These are phyloP conservation scores for Choanephora cucurbitarum DNA, from an alignment of 371 early-diverging fungal genomes.

Conservation along the genomic window DNA sequence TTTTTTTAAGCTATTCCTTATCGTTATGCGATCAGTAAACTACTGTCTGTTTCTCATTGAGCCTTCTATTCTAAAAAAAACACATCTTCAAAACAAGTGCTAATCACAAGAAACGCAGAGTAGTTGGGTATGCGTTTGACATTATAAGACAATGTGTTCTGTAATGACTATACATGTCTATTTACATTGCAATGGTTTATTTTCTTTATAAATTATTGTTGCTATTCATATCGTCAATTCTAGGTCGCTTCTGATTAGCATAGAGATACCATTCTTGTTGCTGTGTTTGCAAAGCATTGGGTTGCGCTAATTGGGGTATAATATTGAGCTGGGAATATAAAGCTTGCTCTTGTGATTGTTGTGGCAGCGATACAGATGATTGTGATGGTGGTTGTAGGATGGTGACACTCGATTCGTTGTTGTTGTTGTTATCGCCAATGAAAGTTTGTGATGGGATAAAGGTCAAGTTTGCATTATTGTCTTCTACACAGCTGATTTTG, in stretches of 20 bases:
- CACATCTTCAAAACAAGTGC: no score
- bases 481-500: conserved; percentile 10
- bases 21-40: no score
- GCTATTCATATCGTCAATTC: conserved; percentile 2
- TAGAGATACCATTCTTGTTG: conserved; percentile 16
- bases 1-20: no score
- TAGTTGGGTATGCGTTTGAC: no score
- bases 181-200: conserved; percentile 1
- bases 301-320: conserved; percentile 12
- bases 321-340: not conserved
- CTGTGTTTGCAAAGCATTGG: not conserved
- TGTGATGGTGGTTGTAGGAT: not conserved
- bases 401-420: not conserved
- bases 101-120: no score
- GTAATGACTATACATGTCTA: not conserved
- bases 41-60: no score
- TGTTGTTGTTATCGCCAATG: not conserved
- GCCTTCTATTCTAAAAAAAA: no score
- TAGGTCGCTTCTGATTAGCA: conserved; percentile 8
- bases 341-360: conserved; percentile 1
- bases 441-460: no score
- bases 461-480: not conserved
- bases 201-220: conserved; percentile 1
- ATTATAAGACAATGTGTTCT: no score
- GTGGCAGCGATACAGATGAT: conserved; percentile 4